Conservation (phyloP, 208 protist genomes). For the Polymyxa betae region DNA sequence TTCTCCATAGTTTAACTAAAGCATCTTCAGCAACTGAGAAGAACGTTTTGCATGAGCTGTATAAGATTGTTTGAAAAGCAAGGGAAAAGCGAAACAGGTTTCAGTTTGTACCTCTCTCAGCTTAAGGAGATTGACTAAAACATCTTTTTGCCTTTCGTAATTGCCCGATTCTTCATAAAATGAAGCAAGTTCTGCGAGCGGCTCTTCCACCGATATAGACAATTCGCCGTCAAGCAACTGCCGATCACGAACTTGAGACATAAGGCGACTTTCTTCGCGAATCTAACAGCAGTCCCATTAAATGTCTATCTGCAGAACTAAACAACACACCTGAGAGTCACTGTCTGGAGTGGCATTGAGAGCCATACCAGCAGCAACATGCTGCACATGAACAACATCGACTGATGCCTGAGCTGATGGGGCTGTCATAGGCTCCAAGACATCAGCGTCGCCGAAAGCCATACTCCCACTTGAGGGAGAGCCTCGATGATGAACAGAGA, state of each 20-base stretch:
- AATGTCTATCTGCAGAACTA: neutral
- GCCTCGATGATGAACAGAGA: neutral
- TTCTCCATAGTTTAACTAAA: neutral
- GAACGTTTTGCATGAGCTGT: too few relatives aligned
- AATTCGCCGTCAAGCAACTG: neutral
- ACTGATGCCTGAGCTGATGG: constrained; percentile 19
- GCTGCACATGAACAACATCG: constrained; percentile 18
- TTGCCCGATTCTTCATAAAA: constrained; percentile 46
- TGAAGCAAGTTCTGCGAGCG: constrained; percentile 8
- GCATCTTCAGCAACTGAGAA: too few relatives aligned
- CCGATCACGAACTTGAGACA: neutral
- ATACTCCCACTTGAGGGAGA: neutral
- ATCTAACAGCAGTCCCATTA: neutral
- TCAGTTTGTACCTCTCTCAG: constrained; percentile 30
- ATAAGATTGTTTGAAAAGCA: too few relatives aligned
- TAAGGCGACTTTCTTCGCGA: constrained; percentile 6
- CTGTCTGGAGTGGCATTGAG: neutral
- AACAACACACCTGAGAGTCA: constrained; percentile 23
- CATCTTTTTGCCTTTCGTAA: neutral
- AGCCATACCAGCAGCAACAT: neutral
- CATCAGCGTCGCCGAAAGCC: neutral
- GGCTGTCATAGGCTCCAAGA: neutral
- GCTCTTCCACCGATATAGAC: neutral
- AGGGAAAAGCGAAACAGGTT: too few relatives aligned
- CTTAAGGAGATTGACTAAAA: neutral